phyloP scores from a whole-genome alignment of 208 protist genomes.

The Leishmania tropica region DNA sequence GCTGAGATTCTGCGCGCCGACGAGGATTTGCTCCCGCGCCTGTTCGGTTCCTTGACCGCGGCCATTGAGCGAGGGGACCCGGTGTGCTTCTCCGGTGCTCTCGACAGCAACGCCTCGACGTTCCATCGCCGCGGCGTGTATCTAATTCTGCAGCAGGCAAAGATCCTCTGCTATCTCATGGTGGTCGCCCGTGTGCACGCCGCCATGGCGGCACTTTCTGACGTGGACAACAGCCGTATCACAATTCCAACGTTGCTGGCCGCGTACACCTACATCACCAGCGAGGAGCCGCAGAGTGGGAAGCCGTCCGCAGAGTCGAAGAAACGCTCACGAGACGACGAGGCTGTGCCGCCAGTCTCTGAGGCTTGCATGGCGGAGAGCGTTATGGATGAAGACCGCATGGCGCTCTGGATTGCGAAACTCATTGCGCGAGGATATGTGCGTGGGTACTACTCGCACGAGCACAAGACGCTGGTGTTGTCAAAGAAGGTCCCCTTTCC shows the following conservation, averaged over 20 bases:
- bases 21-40: slow-evolving; percentile 43
- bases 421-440: slow-evolving; percentile 74
- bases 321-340: slow-evolving; percentile 25
- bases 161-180: slow-evolving; percentile 64
- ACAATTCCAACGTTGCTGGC: slow-evolving; percentile 58
- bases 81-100: slow-evolving; percentile 40
- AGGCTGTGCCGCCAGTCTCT: neutral
- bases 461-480: slow-evolving; percentile 82
- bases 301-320: neutral
- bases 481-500: slow-evolving; percentile 76
- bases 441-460: slow-evolving; percentile 81
- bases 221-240: slow-evolving; percentile 74
- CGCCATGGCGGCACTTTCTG: slow-evolving; percentile 39
- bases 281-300: neutral
- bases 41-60: slow-evolving; percentile 53
- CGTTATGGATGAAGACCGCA: slow-evolving; percentile 61
- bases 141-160: slow-evolving; percentile 62
- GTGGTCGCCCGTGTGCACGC: slow-evolving; percentile 66
- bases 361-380: slow-evolving; percentile 17
- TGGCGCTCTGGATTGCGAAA: slow-evolving; percentile 70
- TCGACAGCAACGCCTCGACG: slow-evolving; percentile 48
- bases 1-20: slow-evolving; percentile 45
- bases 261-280: slow-evolving; percentile 42
- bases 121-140: slow-evolving; percentile 78
- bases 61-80: slow-evolving; percentile 65